Percentiles rank a stretch among this genome's conserved stretches.
Conservation (phyloP, 1,284 basidiomycete genomes). For the Entoloma clypeatum region DNA sequence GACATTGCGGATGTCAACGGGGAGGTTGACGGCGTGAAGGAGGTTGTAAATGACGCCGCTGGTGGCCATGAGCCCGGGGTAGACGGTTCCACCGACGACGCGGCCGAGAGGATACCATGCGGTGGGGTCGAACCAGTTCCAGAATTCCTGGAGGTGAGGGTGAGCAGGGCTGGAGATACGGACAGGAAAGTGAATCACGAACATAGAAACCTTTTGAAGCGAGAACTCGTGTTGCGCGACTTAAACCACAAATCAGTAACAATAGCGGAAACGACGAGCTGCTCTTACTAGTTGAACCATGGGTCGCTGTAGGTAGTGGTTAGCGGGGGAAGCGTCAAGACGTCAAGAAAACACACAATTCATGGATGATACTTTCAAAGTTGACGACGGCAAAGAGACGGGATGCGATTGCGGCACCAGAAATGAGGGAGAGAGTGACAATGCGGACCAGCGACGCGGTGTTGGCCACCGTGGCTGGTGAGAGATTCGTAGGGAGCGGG, state of each 20-base stretch:
- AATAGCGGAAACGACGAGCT: constrained; percentile 13
- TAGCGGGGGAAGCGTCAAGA: constrained; percentile 11
- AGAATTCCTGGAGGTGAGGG: constrained; percentile 75
- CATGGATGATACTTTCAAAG: constrained; percentile 99
- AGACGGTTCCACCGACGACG: constrained; percentile 97
- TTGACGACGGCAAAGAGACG: constrained; percentile 97
- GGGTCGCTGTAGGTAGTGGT: constrained; percentile 67
- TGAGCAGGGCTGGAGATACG: constrained; percentile 13
- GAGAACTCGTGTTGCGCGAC: constrained; percentile 87
- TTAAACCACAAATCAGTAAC: constrained; percentile 32
- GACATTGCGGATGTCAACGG: constrained; percentile 96
- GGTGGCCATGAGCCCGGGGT: constrained; percentile 97
- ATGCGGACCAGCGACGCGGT: constrained; percentile 83
- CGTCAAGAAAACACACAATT: constrained; percentile 70
- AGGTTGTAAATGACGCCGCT: constrained; percentile 95
- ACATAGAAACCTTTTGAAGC: constrained; percentile 95
- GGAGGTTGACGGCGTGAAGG: constrained; percentile 85
- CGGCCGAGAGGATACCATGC: constrained; percentile 99
- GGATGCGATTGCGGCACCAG: constrained; percentile 91
- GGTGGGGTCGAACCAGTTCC: constrained; percentile 99
- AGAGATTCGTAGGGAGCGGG: constrained; percentile 62
- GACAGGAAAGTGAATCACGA: constrained; percentile 28
- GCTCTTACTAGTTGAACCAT: constrained; percentile 95
- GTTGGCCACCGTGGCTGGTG: constrained; percentile 74
- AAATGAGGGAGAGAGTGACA: constrained; percentile 83